Evolutionary conservation across 768 basidiomycete genomes (phyloP).

Genomic region (Leucocoprinus birnbaumii): DNA sequence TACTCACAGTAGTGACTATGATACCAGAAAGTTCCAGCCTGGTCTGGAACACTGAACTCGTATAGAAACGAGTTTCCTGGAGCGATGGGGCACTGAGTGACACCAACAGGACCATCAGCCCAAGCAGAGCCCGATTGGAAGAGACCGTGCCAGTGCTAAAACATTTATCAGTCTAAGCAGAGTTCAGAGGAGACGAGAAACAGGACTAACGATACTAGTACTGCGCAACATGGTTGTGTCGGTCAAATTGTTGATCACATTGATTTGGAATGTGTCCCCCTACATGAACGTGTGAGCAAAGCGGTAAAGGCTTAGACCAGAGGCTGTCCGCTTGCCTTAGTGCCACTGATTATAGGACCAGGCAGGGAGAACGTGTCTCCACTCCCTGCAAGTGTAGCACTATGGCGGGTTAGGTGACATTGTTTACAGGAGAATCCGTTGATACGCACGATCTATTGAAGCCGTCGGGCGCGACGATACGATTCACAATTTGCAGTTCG

Average conservation of each 20-base stretch:
- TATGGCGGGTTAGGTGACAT: constrained; percentile 4
- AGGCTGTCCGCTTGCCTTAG: constrained; percentile 28
- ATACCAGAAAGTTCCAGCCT: constrained; percentile 47
- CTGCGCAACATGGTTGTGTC: constrained; percentile 47
- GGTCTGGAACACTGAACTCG: constrained; percentile 28
- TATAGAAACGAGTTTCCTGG: constrained; percentile 38
- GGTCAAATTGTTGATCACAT: constrained; percentile 42
- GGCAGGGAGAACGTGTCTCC: constrained; percentile 20
- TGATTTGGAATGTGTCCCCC: constrained; percentile 41
- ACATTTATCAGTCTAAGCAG: neutral
- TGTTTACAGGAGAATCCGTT: neutral
- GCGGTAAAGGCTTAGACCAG: neutral
- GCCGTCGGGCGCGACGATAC: constrained; percentile 46
- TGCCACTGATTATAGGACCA: constrained; percentile 26
- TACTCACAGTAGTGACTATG: constrained; percentile 29
- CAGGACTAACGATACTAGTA: constrained; percentile 45
- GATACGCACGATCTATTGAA: constrained; percentile 36
- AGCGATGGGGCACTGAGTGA: constrained; percentile 40
- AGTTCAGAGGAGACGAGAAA: neutral
- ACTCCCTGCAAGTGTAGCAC: constrained; percentile 29
- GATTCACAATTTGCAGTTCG: constrained; percentile 38
- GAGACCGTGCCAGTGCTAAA: constrained; percentile 45
- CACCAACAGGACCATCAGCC: constrained; percentile 39
- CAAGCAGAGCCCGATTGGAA: constrained; percentile 32
- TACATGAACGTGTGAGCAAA: constrained; percentile 14